Conservation (phyloP, 257 asterid genomes). For the Misopates orontium region DNA sequence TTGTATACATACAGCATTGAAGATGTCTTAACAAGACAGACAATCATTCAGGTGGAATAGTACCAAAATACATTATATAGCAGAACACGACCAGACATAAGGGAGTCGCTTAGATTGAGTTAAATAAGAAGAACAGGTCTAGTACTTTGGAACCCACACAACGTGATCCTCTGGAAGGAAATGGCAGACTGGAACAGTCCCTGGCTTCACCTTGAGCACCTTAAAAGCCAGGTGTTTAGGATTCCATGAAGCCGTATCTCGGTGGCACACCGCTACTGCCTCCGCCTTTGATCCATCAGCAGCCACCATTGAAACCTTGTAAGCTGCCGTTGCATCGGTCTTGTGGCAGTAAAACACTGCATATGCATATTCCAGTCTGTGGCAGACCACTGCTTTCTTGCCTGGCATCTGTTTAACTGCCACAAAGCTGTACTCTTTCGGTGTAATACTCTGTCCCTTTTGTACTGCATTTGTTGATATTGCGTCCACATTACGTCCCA, state of each 20-base stretch:
- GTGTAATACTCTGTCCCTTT: conserved; percentile 4
- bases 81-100: not conserved
- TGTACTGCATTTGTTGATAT: conserved; percentile 56
- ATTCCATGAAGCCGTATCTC: conserved; percentile 80
- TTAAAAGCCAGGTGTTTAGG: conserved; percentile 90
- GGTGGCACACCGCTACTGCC: conserved; percentile 81
- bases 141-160: conserved; percentile 65
- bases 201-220: conserved; percentile 88
- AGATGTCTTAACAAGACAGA: not conserved
- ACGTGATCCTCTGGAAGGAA: conserved; percentile 88
- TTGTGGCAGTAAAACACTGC: conserved; percentile 86
- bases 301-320: conserved; percentile 53
- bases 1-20: not conserved
- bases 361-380: conserved; percentile 59
- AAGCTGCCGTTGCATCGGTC: conserved; percentile 49
- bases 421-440: conserved; percentile 39
- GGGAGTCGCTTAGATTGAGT: no score
- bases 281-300: conserved; percentile 60
- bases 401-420: conserved; percentile 40
- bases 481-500: conserved; percentile 56
- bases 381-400: conserved; percentile 58
- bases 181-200: conserved; percentile 84
- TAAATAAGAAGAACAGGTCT: not conserved
- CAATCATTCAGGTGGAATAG: conserved; percentile 18
- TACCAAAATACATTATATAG: conserved; percentile 16